Evolutionary conservation across 2,329 filamentous ascomycete species (phyloP), one percentile per base, ranked within the genome.

Genomic region (Cytospora piceicola): DNA sequence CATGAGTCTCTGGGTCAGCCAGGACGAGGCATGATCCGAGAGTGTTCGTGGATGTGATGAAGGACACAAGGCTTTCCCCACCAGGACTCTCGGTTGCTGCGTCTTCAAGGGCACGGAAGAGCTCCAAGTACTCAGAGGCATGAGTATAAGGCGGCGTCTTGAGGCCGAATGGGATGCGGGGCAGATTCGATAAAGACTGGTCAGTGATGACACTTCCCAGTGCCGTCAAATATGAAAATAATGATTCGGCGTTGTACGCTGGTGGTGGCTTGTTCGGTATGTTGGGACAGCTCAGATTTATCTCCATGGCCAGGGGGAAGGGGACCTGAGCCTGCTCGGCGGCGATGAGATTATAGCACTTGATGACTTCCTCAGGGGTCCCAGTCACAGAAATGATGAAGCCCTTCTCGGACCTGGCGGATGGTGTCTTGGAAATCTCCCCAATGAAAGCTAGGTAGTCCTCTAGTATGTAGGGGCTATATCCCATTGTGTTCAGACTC

Each of bases 81-180:
- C 39, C 65, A 39, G 67, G 60, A 68, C 71, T 9, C 67, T 69
- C 66, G n/a, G 72, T 68, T 11, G 70, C 69, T 2, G 69, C 72
- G 0, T 71, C 72, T 4, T 68, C 70, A 7, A 93, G 75, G 0
- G 87, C 84, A 0, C 75, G 68, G 1, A 87, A 74, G 17, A 94
- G 75, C 22, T 78, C 80, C 0, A 78, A 73, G 73, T 90, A 94
- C 72, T 94, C 87, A 0, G 81, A 85, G 0, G 83, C 77, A 72
- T 93, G 86, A 0, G 90, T 94, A 71, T 92, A 94, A 0, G 91
- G 91, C 6, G 91, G 91, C 0, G 87, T 89, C 73, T 94, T 94
- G 69, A 94, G 80, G 0, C 91, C 91, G 12, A 81, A 70, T 2
- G 82, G 75, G 20, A 83, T 67, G 8, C 74, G 68, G 12, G 72